Evolutionary conservation across 139 green algal genomes (phyloP), one percentile per base, ranked within the genome.

Genomic region (Astrephomene gubernaculifera): DNA sequence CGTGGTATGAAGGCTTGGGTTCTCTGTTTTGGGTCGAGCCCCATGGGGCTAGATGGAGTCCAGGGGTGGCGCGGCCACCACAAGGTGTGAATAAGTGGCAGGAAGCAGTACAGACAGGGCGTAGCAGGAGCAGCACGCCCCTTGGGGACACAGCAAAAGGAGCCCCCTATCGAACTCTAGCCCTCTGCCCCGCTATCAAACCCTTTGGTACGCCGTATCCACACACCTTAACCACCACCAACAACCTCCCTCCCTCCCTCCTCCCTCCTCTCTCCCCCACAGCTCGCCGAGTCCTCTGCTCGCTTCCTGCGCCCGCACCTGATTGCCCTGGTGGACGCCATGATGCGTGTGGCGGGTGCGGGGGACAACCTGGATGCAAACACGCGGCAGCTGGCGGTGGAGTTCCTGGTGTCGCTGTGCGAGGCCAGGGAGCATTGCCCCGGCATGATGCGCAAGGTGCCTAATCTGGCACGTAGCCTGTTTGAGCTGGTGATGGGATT

Each of bases 401-500:
- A 99, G 92, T 97, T 98, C 63, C 86, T 99, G 81, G 94, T 99
- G 35, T 98, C 96, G 36, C 91, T 99, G 80, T 96, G 93, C 38
- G 97, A 99, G 91, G 95, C 95, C 41, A 88, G 97, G 33, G 97
- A 99, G 78, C 78, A 84, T n/a, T 75, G 63, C 63, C 81, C 94
- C 8, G 96, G 96, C 71, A 98, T 99, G 95, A 96, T 99, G 95
- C 93, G 96, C 88, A 96, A 96, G 90, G 92, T 98, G 67, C 97
- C 96, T 33, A 92, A 96, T 82, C 96, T 98, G 63, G 81, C 95
- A 2, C 71, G 90, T 29, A 92, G 86, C 57, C 87, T 99, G 73
- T 98, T 99, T 86, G 90, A 95, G 79, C 93, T 91, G 76, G 88
- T 97, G 53, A 94, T 98, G 86, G 71, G 83, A 27, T 98, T 99